Evolutionary conservation across 2,329 filamentous ascomycete species (phyloP).

Genomic region (Bipolaris cookei): DNA sequence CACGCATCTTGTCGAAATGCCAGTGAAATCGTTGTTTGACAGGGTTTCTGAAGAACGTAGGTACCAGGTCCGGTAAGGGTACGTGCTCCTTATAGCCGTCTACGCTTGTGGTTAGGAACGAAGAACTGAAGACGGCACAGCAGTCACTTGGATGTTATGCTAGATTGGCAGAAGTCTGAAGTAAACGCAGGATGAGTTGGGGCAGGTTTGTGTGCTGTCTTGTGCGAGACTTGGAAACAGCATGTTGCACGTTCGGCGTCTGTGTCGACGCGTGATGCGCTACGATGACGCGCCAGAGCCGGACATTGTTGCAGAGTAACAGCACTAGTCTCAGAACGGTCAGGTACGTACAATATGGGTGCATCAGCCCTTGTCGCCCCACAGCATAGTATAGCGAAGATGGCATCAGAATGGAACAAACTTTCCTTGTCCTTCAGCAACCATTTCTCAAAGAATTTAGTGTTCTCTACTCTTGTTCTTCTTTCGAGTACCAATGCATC

Average conservation of each 20-base stretch:
- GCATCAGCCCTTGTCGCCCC: too few species aligned
- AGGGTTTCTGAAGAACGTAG: not conserved
- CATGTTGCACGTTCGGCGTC: not conserved
- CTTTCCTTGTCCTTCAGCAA: too few species aligned
- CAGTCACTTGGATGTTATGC: not conserved
- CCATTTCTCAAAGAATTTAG: too few species aligned
- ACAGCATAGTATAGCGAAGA: too few species aligned
- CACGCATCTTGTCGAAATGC: not conserved
- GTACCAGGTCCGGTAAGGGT: not conserved
- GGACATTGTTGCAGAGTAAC: slow-evolving; percentile 1
- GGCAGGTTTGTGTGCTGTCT: not conserved
- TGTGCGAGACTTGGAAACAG: not conserved
- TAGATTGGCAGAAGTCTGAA: not conserved
- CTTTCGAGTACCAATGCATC: too few species aligned
- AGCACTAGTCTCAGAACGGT: slow-evolving; percentile 5
- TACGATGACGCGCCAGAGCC: slow-evolving; percentile 17
- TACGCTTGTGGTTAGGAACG: slow-evolving; percentile 5
- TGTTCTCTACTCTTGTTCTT: too few species aligned
- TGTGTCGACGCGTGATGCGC: slow-evolving; percentile 12
- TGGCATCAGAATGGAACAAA: too few species aligned
- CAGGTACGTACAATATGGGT: not conserved
- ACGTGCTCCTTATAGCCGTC: not conserved
- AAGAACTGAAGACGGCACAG: slow-evolving; percentile 1
- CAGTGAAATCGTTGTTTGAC: not conserved
- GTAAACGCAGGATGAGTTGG: not conserved